phyloP scores from a whole-genome alignment of 139 green algal genomes.

The Spirogloea muscicola region DNA sequence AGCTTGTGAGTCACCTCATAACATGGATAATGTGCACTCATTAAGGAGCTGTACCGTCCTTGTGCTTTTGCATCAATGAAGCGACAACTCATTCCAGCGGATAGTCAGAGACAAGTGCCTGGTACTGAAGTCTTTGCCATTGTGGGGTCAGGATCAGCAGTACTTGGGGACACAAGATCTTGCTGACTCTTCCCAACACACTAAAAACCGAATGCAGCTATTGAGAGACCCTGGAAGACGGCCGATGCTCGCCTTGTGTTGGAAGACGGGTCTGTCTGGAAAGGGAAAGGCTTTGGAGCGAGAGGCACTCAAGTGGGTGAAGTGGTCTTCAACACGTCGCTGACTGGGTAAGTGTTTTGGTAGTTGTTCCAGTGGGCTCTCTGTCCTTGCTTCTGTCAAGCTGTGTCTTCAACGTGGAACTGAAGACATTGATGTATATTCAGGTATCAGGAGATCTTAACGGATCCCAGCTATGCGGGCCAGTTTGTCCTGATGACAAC shows the following conservation, averaged over 20 bases:
- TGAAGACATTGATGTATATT: background rate
- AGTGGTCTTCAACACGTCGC: constrained; percentile 98
- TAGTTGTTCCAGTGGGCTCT: background rate
- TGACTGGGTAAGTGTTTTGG: constrained; percentile 65
- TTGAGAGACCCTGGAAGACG: constrained; percentile 62
- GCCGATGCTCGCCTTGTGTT: constrained; percentile 77
- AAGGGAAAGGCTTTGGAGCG: constrained; percentile 77
- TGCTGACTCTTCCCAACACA: no score
- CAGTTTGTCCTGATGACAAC: constrained; percentile 94
- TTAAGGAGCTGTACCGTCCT: no score
- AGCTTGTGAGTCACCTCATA: no score
- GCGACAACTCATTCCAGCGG: no score
- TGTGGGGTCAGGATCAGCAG: no score
- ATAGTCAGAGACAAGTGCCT: no score
- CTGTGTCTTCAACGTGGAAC: background rate
- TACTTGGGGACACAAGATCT: no score
- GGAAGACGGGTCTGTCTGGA: constrained; percentile 89
- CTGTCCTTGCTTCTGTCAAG: background rate
- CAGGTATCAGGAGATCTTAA: constrained; percentile 95
- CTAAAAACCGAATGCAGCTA: no score
- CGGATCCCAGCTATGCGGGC: constrained; percentile 94
- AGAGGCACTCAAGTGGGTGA: constrained; percentile 74
- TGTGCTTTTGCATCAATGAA: no score
- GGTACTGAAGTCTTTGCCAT: no score
- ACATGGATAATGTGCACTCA: no score